Evolutionary conservation across 2,329 filamentous ascomycete genomes (phyloP), one percentile per base, ranked within the genome.

Genomic region (Fusarium compactum): DNA sequence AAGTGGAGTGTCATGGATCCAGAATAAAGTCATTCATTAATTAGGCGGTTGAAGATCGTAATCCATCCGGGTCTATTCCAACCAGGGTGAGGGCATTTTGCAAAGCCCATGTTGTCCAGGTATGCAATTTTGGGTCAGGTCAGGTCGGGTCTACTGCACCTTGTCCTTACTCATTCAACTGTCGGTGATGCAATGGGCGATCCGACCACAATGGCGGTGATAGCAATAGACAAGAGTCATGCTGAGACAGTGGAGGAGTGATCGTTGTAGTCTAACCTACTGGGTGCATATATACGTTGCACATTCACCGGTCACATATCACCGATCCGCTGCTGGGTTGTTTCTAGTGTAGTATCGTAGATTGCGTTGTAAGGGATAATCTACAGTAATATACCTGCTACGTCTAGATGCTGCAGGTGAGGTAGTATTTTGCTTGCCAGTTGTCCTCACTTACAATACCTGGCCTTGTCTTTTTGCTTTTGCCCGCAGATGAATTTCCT

Each of bases 11-110:
- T 5, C 34, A 24, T 46, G 30, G 30, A 32, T 25, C 29, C 18
- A 29, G 32, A 54, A 54, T 70, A 52, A 38, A 30, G 20, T 62
- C 44, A 40, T 47, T 54, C 34, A 38, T 38, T 69, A 45, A 40
- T 52, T 52, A 52, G 34, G 24, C 22, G 14, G 61, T 41, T 67
- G 67, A 70, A 70, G 67, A 69, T 69, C 67, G 25, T 40, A 69
- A 69, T 69, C 55, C 66, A 69, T 66, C 46, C n/a, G 16, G 29
- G 45, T 27, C 34, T 38, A 38, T 40, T 46, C 20, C 27, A 34
- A 38, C 45, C 54, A 46, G 59, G 62, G 25, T 48, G 59, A 56
- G 47, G 62, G 54, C n/a, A 55, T 62, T 65, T 48, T 45, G 20
- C 40, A 59, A 69, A 38, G 41, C 44, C 41, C 65, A 69, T 69